Evolutionary conservation across 495 filamentous ascomycete species (phyloP), one percentile per base, ranked within the genome.

Genomic region (Neurospora tetrasperma): DNA sequence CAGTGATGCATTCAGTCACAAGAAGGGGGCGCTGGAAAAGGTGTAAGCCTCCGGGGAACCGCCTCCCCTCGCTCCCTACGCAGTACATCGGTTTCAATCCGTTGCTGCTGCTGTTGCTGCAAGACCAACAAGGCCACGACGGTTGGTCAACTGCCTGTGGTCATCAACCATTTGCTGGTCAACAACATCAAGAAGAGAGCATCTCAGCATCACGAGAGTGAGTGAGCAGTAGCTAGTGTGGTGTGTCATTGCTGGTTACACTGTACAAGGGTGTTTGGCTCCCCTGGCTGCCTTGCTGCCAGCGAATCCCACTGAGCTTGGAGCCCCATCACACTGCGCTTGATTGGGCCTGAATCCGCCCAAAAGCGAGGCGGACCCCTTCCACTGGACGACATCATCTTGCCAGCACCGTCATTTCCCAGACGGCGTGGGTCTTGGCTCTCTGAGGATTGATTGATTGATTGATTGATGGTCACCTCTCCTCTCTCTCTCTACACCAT

Each of bases 311-410:
- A 54, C 69, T 71, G 31, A 41, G 74, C 73, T 18, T 66, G 54
- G 70, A 70, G 73, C 18, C 23, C 66, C 39, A 39, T 76, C 74
- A 75, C 74, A 73, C 71, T 27, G n/a, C 16, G 46, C 69, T 7
- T 75, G 73, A 76, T 76, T 76, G 75, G 75, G 68, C 42, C 39
- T 12, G 31, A n/a, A 39, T 27, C 42, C 40, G 14, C 35, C 18
- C 31, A 75, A 77, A 77, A 77, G 74, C 74, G 74, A 77, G 75
- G 75, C 75, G 75, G 70, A 27, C 14, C 27, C 42, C 42, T 39
- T 75, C 70, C 74, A 77, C 71, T 77, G 75, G 75, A 66, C 41
- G 41, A 72, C 41, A 42, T 72, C 54, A 41, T 40, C 44, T 46
- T 71, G 42, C 42, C 20, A 14, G 72, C 70, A 69, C 73, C 62